Evolutionary conservation across 768 basidiomycete species (phyloP), one percentile per base, ranked within the genome.

Genomic region (Trametes punicea): DNA sequence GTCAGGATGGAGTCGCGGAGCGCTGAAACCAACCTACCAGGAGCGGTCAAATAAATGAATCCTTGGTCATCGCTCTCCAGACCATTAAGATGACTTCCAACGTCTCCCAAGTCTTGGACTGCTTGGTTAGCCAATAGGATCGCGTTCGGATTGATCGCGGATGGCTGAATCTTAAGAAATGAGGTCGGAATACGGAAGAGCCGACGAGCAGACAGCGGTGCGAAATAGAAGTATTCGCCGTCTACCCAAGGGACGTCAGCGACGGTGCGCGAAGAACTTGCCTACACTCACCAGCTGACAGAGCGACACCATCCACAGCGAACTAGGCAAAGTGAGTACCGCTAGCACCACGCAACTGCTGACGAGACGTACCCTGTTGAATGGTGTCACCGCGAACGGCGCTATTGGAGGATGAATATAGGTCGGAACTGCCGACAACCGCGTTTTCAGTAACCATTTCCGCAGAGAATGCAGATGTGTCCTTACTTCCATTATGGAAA

Each of bases 161-260:
- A 60, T 20, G 62, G 62, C 27, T 63, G 62, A 16, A 61, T 46
- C 26, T 60, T 59, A 9, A 63, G 44, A 45, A 57, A 51, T 13
- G 62, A 58, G 1, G 62, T 63, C 21, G 62, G 56, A n/a, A 63
- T 54, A 16, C 62, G 62, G 46, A 48, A 63, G 20, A 63, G 53
- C 25, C 49, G 56, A 10, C 59, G 56, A 31, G 55, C 56, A 10
- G 62, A 54, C 25, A 63, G 30, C 1, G 62, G 62, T 0, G 62
- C 49, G 29, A 52, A 53, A 40, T 60, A 63, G 34, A 63, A 45
- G 47, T 39, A 63, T 8, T 51, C 56, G 33, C 62, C 62, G 25
- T 63, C 62, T 63, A 41, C n/a, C 2, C 18, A 13, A 40, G 5
- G 33, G 7, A 25, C 36, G 2, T 41, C 2, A 23, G 49, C n/a